Conservation (phyloP, 2,329 filamentous ascomycete genomes). For the Mycocentrospora acerina region DNA sequence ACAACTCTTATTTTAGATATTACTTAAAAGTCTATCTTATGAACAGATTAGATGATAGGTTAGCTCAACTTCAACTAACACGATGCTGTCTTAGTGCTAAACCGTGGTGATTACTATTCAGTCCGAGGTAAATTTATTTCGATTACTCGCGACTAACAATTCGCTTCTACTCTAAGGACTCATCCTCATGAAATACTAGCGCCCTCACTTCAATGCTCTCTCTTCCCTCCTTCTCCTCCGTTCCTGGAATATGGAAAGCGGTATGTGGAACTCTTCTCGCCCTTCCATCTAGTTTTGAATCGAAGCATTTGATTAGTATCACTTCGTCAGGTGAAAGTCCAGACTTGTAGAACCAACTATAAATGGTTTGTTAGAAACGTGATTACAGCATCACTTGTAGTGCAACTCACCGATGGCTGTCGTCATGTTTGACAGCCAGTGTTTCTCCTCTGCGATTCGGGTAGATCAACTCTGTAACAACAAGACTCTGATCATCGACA, state of each 20-base stretch:
- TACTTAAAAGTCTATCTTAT: no score
- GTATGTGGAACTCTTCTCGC: conserved; percentile 38
- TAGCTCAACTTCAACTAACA: no score
- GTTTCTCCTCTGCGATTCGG: conserved; percentile 34
- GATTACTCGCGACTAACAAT: no score
- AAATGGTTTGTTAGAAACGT: no score
- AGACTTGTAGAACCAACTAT: conserved; percentile 39
- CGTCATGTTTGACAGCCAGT: conserved; percentile 27
- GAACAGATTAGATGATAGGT: no score
- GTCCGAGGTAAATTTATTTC: no score
- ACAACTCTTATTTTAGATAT: no score
- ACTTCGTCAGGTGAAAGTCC: conserved; percentile 31
- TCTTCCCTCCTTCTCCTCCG: conserved; percentile 26
- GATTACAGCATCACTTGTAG: neutral
- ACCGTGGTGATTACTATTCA: no score
- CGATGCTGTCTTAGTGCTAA: no score
- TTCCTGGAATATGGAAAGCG: conserved; percentile 32
- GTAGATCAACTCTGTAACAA: conserved; percentile 32
- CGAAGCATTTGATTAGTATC: conserved; percentile 39
- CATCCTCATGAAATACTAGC: conserved; percentile 37
- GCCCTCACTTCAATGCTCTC: conserved; percentile 40
- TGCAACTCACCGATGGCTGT: conserved; percentile 24
- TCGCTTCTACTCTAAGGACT: conserved; percentile 24
- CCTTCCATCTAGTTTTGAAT: conserved; percentile 37
- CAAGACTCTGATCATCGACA: conserved; percentile 30